Evolutionary conservation across 2,329 filamentous ascomycete genomes (phyloP).

Genomic region (Sclerotinia borealis): DNA sequence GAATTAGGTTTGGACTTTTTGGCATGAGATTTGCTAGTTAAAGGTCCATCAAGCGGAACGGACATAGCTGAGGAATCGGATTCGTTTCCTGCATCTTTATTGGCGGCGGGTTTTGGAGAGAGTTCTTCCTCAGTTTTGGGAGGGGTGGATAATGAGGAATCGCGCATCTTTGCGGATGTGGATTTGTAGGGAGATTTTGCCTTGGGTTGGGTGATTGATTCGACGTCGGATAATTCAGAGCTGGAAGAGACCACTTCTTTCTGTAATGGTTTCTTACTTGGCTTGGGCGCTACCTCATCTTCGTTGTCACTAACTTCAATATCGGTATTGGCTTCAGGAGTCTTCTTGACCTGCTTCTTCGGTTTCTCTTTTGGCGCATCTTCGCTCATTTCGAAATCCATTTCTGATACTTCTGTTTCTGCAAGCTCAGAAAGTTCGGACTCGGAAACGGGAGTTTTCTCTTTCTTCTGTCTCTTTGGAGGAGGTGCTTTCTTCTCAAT

Average conservation of each 20-base stretch:
- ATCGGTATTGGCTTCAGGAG: not conserved
- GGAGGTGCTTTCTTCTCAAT: constrained; percentile 37
- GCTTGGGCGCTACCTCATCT: not conserved
- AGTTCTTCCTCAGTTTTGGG: constrained; percentile 18
- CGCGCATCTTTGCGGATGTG: constrained; percentile 15
- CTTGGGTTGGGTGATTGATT: constrained; percentile 3
- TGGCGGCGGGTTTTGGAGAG: constrained; percentile 10
- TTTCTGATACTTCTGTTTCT: constrained; percentile 8
- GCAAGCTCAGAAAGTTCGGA: constrained; percentile 5
- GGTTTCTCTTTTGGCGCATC: constrained; percentile 11
- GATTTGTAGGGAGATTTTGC: constrained; percentile 2
- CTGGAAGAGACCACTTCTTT: not conserved
- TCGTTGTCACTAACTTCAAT: constrained; percentile 4
- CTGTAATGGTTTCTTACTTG: not conserved
- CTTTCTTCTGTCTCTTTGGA: constrained; percentile 31
- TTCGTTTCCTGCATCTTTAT: constrained; percentile 31
- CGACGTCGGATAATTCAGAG: not conserved
- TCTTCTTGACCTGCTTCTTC: constrained; percentile 2
- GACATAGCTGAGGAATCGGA: constrained; percentile 60
- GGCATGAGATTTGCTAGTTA: constrained; percentile 7
- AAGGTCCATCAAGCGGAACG: constrained; percentile 60
- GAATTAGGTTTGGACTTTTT: constrained; percentile 44
- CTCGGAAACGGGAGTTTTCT: constrained; percentile 17
- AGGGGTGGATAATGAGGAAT: constrained; percentile 5
- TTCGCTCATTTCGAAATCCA: constrained; percentile 19